Percentiles rank a stretch among this genome's conserved stretches.
phyloP scores from a whole-genome alignment of 352 stramenopile genomes.

The Pythium folliculosum region DNA sequence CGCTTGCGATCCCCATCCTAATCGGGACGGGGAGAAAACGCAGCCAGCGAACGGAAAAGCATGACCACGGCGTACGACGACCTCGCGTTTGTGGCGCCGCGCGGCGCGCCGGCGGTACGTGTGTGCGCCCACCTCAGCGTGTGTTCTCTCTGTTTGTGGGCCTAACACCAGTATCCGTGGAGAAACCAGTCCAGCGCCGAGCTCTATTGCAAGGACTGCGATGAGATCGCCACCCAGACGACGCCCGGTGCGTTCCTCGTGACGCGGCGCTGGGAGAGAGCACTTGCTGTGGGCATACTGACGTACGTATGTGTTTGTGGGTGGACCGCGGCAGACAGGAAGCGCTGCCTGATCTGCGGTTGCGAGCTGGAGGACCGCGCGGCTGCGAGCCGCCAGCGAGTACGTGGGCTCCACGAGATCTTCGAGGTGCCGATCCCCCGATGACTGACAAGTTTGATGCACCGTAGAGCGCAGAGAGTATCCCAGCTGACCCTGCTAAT shows the following conservation, averaged over 20 bases:
- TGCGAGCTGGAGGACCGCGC: constrained; percentile 49
- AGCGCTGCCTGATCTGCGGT: constrained; percentile 64
- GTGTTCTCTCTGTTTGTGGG: neutral
- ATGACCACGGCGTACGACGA: constrained; percentile 75
- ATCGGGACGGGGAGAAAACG: neutral
- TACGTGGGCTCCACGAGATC: neutral
- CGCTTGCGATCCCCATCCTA: neutral
- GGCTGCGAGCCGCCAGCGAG: constrained; percentile 10
- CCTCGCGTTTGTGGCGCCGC: constrained; percentile 51
- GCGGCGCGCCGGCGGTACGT: constrained; percentile 15
- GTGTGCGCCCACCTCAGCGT: neutral
- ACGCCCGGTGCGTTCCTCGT: constrained; percentile 40
- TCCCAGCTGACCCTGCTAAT: neutral
- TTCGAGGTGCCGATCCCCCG: neutral
- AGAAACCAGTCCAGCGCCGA: constrained; percentile 12
- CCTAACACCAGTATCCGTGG: neutral
- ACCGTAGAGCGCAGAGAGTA: neutral
- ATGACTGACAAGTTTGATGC: neutral
- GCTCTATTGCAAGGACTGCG: constrained; percentile 67
- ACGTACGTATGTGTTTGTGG: neutral
- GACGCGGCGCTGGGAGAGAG: neutral
- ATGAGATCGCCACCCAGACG: constrained; percentile 50
- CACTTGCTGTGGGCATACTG: too few species aligned
- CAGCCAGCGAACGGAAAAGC: neutral
- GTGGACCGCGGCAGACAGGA: constrained; percentile 40